These are phyloP conservation scores for Sporothrix inflata DNA, from an alignment of 2,329 filamentous ascomycete genomes.

Conservation along the genomic window DNA sequence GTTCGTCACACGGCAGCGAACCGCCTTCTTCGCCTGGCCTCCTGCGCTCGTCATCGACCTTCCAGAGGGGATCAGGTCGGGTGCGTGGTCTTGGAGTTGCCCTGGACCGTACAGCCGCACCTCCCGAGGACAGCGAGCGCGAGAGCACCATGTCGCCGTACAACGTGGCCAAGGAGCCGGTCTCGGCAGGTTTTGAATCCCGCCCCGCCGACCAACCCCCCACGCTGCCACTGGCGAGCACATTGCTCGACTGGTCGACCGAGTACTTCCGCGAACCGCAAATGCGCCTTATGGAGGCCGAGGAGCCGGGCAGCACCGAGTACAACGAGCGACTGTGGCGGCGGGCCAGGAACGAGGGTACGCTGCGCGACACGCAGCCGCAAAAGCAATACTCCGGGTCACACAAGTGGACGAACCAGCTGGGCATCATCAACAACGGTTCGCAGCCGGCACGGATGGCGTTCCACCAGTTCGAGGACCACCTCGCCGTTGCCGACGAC, in stretches of 20 bases:
- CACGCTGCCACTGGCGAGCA: slow-evolving; percentile 75
- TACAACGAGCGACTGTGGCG: slow-evolving; percentile 96
- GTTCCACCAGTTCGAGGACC: slow-evolving; percentile 97
- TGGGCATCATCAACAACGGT: slow-evolving; percentile 83
- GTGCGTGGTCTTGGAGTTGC: slow-evolving; percentile 32
- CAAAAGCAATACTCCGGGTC: slow-evolving; percentile 85
- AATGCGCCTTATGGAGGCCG: slow-evolving; percentile 94
- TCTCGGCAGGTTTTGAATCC: slow-evolving; percentile 73
- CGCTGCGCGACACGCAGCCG: slow-evolving; percentile 89
- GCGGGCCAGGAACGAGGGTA: slow-evolving; percentile 87
- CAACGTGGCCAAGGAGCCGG: slow-evolving; percentile 74
- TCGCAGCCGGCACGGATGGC: slow-evolving; percentile 90
- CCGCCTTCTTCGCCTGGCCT: slow-evolving; percentile 40
- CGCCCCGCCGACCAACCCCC: slow-evolving; percentile 63
- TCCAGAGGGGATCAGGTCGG: slow-evolving; percentile 29
- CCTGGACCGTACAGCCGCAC: slow-evolving; percentile 51
- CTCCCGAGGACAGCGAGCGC: slow-evolving; percentile 76
- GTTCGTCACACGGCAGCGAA: slow-evolving; percentile 25
- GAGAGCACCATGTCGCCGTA: slow-evolving; percentile 70
- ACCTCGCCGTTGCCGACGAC: slow-evolving; percentile 91
- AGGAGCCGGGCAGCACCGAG: slow-evolving; percentile 93
- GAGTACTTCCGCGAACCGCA: slow-evolving; percentile 98
- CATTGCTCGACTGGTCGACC: slow-evolving; percentile 92
- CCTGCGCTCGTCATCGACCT: slow-evolving; percentile 43
- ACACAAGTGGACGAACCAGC: slow-evolving; percentile 83